Base-by-base conservation (phyloP, 31 red algal genomes). In the Asparagopsis taxiformis region DNA sequence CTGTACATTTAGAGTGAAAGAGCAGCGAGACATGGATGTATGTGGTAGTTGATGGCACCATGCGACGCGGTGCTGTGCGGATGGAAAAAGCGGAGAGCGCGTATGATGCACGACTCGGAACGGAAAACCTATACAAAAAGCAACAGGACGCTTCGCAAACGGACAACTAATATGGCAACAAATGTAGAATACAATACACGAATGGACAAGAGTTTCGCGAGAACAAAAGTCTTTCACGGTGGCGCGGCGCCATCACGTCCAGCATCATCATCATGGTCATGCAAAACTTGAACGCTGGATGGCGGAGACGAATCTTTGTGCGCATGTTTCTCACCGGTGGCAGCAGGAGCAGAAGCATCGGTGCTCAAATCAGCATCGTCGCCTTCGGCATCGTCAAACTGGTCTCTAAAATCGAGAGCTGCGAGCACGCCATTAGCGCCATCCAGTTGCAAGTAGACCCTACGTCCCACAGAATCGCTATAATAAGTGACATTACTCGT, bases 371-470 rank as follows among this genome's bases (percentile, higher is more conserved):
- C 77, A 1, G 28, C 36, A 19, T 69, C 65, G 7, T 26, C 65
- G 3, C 26, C 28, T 8, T 51, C 11, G 46, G 7, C 36, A 10
- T 29, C 77, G 30, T 81, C 77, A 5, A 46, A 55, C 44, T 53
- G 38, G 29, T 81, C 77, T 33, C 77, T 49, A 70, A 53, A 81
- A 46, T 81, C 77, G 26, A 48, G 58, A 39, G 65, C 77, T 2
- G 65, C 49, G 22, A 70, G 33, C 3, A 55, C 55, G 32, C 57
- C 77, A 19, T 28, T 59, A 20, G 65, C 77, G 39, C 63, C 77
- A 21, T 70, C 77, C 16, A 81, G 26, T 33, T 70, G 65, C 52
- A 70, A 41, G 26, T 70, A 70, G 59, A 81, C 77, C 25, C 26
- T 49, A 20, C 55, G 44, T 25, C 77, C 77, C 68, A 70, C 68